phyloP scores from a whole-genome alignment of 2,329 filamentous ascomycete species.

The Monilinia fructigena region DNA sequence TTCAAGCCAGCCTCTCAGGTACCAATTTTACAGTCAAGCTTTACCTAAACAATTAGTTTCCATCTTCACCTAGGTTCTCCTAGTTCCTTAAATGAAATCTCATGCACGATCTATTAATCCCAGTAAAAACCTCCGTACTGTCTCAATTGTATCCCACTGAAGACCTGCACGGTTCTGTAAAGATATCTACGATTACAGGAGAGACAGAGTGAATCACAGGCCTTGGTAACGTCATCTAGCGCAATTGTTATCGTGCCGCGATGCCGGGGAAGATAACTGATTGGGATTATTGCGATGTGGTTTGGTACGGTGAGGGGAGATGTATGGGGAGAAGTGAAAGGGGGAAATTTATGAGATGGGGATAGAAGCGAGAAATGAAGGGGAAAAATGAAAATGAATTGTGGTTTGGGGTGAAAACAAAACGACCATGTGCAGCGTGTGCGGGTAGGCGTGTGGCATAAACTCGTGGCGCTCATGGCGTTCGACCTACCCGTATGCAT shows the following conservation, averaged over 20 bases:
- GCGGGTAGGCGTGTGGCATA: conserved; percentile 8
- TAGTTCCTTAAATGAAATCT: neutral
- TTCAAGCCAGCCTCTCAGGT: neutral
- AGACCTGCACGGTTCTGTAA: conserved; percentile 19
- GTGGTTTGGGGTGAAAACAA: neutral
- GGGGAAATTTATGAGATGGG: neutral
- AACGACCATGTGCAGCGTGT: neutral
- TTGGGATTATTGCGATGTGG: conserved; percentile 4
- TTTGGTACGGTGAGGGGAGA: conserved; percentile 5
- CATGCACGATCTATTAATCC: conserved; percentile 20
- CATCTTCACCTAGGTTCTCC: conserved; percentile 12
- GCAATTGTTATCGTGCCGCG: conserved; percentile 17
- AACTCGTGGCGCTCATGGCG: conserved; percentile 11
- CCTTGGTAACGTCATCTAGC: conserved; percentile 23
- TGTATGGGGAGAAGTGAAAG: too few relatives aligned
- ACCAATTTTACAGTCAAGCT: conserved; percentile 19
- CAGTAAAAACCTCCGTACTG: conserved; percentile 3
- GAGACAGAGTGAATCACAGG: neutral
- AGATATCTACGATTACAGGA: conserved; percentile 6
- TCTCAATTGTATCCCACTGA: conserved; percentile 15
- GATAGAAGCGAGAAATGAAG: conserved; percentile 20
- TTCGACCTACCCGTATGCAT: neutral
- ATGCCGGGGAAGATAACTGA: conserved; percentile 15
- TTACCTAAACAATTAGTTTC: conserved; percentile 17
- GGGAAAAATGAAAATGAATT: conserved; percentile 9